These are phyloP conservation scores for Ceratocystis harringtonii DNA, from an alignment of 2,329 filamentous ascomycete species.

Conservation along the genomic window DNA sequence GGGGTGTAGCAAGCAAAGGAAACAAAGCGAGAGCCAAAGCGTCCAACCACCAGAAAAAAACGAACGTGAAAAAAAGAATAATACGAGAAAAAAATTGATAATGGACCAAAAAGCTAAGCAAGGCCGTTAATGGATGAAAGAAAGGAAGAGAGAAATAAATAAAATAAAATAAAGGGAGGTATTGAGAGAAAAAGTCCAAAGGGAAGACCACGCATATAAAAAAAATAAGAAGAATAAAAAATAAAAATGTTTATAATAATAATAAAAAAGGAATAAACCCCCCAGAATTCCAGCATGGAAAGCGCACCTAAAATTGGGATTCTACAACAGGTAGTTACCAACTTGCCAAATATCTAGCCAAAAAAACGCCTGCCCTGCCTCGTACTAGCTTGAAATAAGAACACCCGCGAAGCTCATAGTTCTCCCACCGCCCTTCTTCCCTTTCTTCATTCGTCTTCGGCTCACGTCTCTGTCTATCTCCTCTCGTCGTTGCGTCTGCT, in stretches of 20 bases:
- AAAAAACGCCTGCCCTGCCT: not conserved
- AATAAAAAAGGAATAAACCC: not conserved
- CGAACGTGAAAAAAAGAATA: not conserved
- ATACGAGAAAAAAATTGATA: not conserved
- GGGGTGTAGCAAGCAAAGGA: constrained; percentile 5
- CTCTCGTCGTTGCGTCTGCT: not conserved
- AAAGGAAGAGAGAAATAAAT: not conserved
- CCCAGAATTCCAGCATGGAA: not conserved
- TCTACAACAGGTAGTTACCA: not conserved
- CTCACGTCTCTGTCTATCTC: too few relatives aligned
- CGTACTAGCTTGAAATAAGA: not conserved
- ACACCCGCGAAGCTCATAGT: too few relatives aligned
- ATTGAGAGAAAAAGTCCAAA: not conserved
- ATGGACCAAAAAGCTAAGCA: not conserved
- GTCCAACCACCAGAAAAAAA: constrained; percentile 7
- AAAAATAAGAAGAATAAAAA: not conserved
- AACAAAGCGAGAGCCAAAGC: constrained; percentile 5
- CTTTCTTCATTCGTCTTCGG: too few relatives aligned
- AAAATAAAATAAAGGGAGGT: not conserved
- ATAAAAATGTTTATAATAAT: not conserved
- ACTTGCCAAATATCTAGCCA: not conserved
- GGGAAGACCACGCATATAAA: not conserved
- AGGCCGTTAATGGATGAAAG: too few relatives aligned
- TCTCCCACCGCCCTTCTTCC: too few relatives aligned
- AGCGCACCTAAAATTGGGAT: not conserved